A percentile compares a stretch with the other conserved stretches of the same genome.
Evolutionary conservation across 202 grass and related monocot species (phyloP).

Genomic region (Zoysia matrella): DNA sequence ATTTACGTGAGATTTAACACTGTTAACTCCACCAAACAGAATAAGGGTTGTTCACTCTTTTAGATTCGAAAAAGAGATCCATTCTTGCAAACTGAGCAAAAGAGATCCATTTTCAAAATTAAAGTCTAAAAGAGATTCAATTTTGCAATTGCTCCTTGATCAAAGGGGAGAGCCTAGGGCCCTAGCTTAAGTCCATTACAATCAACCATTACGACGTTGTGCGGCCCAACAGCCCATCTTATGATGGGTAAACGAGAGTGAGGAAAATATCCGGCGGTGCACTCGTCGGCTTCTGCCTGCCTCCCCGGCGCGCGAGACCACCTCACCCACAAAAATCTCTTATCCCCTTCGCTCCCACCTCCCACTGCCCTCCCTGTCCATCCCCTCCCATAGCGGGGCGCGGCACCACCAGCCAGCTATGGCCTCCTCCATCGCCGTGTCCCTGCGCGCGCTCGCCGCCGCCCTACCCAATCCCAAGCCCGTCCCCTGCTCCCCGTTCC

Average conservation of each 20-base stretch:
- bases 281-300: neutral
- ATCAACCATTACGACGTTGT: too few species aligned
- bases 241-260: neutral
- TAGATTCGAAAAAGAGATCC: too few species aligned
- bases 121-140: too few species aligned
- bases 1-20: too few species aligned
- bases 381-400: neutral
- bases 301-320: too few species aligned
- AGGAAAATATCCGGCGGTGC: neutral
- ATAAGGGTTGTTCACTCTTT: too few species aligned
- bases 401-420: slow-evolving; percentile 21
- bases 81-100: too few species aligned
- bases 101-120: too few species aligned
- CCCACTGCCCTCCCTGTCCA: neutral
- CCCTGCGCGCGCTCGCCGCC: slow-evolving; percentile 34
- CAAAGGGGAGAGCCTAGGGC: too few species aligned
- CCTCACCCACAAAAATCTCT: neutral
- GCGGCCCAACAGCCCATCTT: neutral
- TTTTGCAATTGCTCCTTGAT: too few species aligned
- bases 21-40: too few species aligned
- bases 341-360: slow-evolving; percentile 22
- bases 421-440: slow-evolving; percentile 53
- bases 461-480: slow-evolving; percentile 25
- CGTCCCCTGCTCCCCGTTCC: slow-evolving; percentile 1
- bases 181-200: too few species aligned